These are phyloP conservation scores for Trametes sp. DNA, from an alignment of 1,284 basidiomycete genomes.

Conservation along the genomic window DNA sequence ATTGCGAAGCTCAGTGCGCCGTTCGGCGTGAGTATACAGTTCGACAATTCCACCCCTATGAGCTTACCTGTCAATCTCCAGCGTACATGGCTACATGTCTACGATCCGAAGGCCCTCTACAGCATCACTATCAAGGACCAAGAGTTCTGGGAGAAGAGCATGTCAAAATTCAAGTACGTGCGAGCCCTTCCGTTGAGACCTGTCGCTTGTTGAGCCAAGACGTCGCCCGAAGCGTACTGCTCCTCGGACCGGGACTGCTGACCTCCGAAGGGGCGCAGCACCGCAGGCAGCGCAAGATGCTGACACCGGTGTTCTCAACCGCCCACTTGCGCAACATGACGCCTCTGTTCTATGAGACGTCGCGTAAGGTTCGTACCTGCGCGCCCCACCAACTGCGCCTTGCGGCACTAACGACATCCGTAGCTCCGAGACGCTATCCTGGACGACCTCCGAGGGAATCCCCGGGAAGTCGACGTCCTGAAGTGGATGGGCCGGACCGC, in stretches of 20 bases:
- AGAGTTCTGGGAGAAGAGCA: conserved; percentile 34
- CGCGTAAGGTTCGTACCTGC: conserved; percentile 26
- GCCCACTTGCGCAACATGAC: conserved; percentile 37
- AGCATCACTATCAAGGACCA: conserved; percentile 42
- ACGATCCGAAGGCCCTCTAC: conserved; percentile 38
- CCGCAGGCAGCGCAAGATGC: conserved; percentile 36
- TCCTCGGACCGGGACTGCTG: conserved; percentile 17
- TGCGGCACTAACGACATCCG: not conserved
- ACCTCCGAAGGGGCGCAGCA: conserved; percentile 28
- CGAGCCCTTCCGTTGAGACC: not conserved
- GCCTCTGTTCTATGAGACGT: conserved; percentile 35
- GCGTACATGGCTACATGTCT: conserved; percentile 31
- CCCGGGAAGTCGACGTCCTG: conserved; percentile 40
- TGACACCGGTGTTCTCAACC: conserved; percentile 39
- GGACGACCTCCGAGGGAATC: conserved; percentile 5
- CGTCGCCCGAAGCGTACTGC: not conserved
- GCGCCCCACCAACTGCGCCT: not conserved
- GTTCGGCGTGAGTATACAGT: conserved; percentile 3
- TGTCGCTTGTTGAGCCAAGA: not conserved
- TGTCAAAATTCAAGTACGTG: not conserved
- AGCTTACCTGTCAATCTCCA: not conserved
- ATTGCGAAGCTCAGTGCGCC: not conserved
- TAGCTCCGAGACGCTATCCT: conserved; percentile 30
- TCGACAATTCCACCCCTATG: not conserved
- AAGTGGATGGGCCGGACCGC: conserved; percentile 44